Evolutionary conservation across 441 rosid species (phyloP), one percentile per base, ranked within the genome.

Genomic region (Mallotus repandus): DNA sequence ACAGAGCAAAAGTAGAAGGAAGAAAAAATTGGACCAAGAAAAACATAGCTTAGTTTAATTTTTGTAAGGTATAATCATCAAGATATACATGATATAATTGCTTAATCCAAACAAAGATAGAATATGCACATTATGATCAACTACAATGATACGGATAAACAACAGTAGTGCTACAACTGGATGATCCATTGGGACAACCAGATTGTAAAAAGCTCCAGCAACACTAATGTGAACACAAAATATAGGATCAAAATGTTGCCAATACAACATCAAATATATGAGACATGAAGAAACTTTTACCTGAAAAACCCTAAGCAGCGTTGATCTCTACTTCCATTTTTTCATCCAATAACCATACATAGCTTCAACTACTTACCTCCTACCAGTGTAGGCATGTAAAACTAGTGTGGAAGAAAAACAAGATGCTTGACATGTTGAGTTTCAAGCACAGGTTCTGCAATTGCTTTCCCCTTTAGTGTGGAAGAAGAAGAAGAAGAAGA

Each of bases 261-360:
- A 62, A 66, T 32, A 60, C 22, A 73, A 55, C 22, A 73, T 15
- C 4, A 80, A 46, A 75, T 11, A 65, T 25, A 38, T 54, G 57
- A 45, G 57, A 65, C 32, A 61, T 53, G 9, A 52, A 29, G 48
- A 46, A 70, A 61, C 49, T 22, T 48, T 81, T 89, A 96, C 99
- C 99, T 92, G 97, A 79, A 96, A 94, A 71, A 88, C 87, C 76
- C 87, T 81, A 68, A 96, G 86, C 77, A 96, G 84, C 2, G 90
- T 73, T 58, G 82, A 67, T 70, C 82, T 89, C 76, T 84, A 94
- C 90, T 86, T 90, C 73, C 93, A 78, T 80, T 90, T 96, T 22
- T 79, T 82, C 78, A 68, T 73, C 98, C 98, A 96, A 80, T 94
- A 88, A 73, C 80, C 68, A 83, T 84, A 80, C 43, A 92, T 97